Conservation (phyloP, 1,139 yeast species). For the Schizosaccharomyces versatilis region DNA sequence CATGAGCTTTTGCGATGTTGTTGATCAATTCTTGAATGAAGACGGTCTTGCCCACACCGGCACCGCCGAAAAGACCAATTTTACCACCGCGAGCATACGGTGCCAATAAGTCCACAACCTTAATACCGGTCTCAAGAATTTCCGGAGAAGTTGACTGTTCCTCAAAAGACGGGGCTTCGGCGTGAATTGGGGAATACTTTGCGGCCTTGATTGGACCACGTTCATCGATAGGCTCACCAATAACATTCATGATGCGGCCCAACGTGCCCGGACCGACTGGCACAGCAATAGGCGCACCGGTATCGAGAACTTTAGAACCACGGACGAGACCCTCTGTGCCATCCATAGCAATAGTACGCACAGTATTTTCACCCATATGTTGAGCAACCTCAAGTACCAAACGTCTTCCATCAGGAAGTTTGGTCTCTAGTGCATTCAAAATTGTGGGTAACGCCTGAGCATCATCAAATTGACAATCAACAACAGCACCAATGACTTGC, state of each 20-base stretch:
- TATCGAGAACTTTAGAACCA: constrained; percentile 78
- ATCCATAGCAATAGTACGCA: constrained; percentile 99
- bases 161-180: constrained; percentile 87
- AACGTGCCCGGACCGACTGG: constrained; percentile 98
- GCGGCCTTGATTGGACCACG: constrained; percentile 92
- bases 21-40: constrained; percentile 98
- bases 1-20: constrained; percentile 99
- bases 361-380: constrained; percentile 98
- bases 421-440: constrained; percentile 83
- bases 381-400: constrained; percentile 96
- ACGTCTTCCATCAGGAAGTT: constrained; percentile 41
- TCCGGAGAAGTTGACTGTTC: constrained; percentile 96
- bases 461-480: constrained; percentile 10
- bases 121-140: constrained; percentile 97
- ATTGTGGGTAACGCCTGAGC: constrained; percentile 21
- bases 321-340: constrained; percentile 99
- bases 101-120: constrained; percentile 96
- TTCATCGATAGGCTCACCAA: constrained; percentile 99
- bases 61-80: constrained; percentile 99
- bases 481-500: constrained; percentile 6
- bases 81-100: constrained; percentile 99
- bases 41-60: constrained; percentile 99
- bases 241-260: constrained; percentile 95
- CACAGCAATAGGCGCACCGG: constrained; percentile 95
- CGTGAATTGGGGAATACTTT: constrained; percentile 91